These are phyloP conservation scores for Malus asiatica DNA, from an alignment of 306 rosid species.

Conservation along the genomic window DNA sequence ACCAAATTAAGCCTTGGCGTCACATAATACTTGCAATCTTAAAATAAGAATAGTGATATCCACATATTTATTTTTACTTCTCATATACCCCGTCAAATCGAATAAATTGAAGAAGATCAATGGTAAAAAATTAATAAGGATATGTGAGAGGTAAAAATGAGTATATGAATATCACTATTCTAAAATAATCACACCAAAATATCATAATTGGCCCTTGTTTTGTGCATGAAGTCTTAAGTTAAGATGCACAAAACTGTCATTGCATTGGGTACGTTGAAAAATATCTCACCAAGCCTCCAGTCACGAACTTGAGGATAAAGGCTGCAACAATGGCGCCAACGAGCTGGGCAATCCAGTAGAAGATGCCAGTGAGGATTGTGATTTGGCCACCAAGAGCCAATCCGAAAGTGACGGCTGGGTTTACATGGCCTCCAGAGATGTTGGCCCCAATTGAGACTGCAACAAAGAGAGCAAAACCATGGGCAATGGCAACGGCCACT, in stretches of 20 bases:
- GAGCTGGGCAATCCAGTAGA: slow-evolving; percentile 89
- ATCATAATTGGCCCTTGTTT: slow-evolving; percentile 2
- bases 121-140: no score
- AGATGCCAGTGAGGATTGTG: slow-evolving; percentile 68
- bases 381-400: slow-evolving; percentile 90
- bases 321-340: slow-evolving; percentile 78
- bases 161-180: no score
- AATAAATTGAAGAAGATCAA: no score
- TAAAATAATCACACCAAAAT: neutral
- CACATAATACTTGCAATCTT: neutral
- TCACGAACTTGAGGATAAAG: slow-evolving; percentile 62
- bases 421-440: slow-evolving; percentile 92
- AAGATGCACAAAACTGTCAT: slow-evolving; percentile 5
- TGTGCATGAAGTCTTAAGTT: neutral
- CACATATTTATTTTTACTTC: no score
- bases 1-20: neutral
- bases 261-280: neutral
- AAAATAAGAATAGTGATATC: no score
- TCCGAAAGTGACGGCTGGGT: slow-evolving; percentile 95
- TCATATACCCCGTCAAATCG: no score
- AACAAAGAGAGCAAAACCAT: slow-evolving; percentile 79
- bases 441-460: slow-evolving; percentile 81
- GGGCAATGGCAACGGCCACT: slow-evolving; percentile 74
- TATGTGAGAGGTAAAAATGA: no score
- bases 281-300: slow-evolving; percentile 67